Evolutionary conservation across 345 rosid species (phyloP).

Genomic region (Corchorus capsularis): DNA sequence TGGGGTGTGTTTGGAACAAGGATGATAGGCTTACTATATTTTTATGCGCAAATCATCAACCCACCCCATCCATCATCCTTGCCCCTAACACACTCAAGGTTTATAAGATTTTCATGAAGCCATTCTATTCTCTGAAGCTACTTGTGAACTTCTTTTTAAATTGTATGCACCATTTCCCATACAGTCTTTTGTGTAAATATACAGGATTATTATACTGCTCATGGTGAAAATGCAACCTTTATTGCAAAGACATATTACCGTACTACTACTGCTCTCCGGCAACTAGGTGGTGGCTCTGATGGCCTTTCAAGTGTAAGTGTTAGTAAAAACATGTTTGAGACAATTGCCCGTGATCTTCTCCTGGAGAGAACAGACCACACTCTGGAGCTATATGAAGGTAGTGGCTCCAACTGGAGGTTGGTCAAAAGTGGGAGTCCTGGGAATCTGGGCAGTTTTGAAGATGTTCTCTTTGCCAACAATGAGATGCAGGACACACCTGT

Average conservation of each 20-base stretch:
- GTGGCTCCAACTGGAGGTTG: slow-evolving; percentile 92
- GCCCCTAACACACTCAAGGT: not conserved
- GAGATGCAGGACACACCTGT: slow-evolving; percentile 75
- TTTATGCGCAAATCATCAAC: too few species aligned
- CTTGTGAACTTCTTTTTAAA: not conserved
- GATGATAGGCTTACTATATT: too few species aligned
- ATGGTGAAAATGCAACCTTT: slow-evolving; percentile 87
- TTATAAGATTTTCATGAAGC: not conserved
- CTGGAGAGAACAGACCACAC: slow-evolving; percentile 91
- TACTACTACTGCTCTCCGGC: slow-evolving; percentile 83
- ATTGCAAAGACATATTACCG: slow-evolving; percentile 89
- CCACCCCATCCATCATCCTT: too few species aligned
- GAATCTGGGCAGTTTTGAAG: slow-evolving; percentile 93
- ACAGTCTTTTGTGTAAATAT: slow-evolving; percentile 18
- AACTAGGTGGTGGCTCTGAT: slow-evolving; percentile 69
- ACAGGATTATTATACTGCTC: slow-evolving; percentile 94
- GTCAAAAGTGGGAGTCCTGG: slow-evolving; percentile 89
- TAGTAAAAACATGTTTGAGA: slow-evolving; percentile 87
- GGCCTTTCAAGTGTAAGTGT: slow-evolving; percentile 85
- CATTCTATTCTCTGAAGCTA: not conserved
- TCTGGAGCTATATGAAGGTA: slow-evolving; percentile 83
- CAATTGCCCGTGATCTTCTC: slow-evolving; percentile 79
- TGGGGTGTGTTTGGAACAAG: too few species aligned
- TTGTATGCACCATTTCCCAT: not conserved
- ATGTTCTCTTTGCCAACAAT: slow-evolving; percentile 86